Conservation (phyloP, 2,329 filamentous ascomycete genomes). For the Xylariaceae sp. region DNA sequence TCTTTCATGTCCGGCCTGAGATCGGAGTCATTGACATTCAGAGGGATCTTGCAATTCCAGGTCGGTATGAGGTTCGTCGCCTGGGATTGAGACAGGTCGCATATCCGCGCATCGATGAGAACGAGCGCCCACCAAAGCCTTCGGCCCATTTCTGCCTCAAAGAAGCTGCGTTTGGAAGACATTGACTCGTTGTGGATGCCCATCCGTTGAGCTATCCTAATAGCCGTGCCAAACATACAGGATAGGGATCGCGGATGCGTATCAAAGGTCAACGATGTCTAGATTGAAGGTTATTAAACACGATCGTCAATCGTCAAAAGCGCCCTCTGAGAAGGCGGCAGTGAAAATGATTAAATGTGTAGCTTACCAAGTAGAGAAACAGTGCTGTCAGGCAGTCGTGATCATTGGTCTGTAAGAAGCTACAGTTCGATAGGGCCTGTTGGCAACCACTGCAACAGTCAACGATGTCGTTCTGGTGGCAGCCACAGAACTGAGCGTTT, state of each 20-base stretch:
- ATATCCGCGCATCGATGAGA: slow-evolving; percentile 52
- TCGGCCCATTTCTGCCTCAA: slow-evolving; percentile 57
- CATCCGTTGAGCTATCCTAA: slow-evolving; percentile 55
- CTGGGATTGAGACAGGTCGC: slow-evolving; percentile 43
- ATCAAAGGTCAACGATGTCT: slow-evolving; percentile 43
- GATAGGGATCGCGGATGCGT: slow-evolving; percentile 48
- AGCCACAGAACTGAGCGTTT: too few species aligned
- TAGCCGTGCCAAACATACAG: slow-evolving; percentile 46
- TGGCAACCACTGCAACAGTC: slow-evolving; percentile 34
- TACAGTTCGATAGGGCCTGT: slow-evolving; percentile 48
- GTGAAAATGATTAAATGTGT: too few species aligned
- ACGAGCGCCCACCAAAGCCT: slow-evolving; percentile 60
- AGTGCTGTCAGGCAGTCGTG: slow-evolving; percentile 52
- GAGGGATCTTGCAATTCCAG: slow-evolving; percentile 39
- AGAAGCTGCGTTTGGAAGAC: slow-evolving; percentile 20
- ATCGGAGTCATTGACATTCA: slow-evolving; percentile 43
- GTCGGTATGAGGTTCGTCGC: slow-evolving; percentile 25
- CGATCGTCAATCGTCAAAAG: too few species aligned
- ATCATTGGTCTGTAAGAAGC: slow-evolving; percentile 45
- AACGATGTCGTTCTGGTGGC: too few species aligned
- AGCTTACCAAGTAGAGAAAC: slow-evolving; percentile 50
- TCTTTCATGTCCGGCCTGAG: slow-evolving; percentile 37
- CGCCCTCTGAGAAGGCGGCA: too few species aligned
- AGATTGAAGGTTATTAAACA: too few species aligned
- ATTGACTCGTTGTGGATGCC: slow-evolving; percentile 47